Percentiles rank a stretch among this genome's conserved stretches.
These are phyloP conservation scores for Chlamydomonas reinhardtii DNA, from an alignment of 163 green algal genomes.

Conservation along the genomic window DNA sequence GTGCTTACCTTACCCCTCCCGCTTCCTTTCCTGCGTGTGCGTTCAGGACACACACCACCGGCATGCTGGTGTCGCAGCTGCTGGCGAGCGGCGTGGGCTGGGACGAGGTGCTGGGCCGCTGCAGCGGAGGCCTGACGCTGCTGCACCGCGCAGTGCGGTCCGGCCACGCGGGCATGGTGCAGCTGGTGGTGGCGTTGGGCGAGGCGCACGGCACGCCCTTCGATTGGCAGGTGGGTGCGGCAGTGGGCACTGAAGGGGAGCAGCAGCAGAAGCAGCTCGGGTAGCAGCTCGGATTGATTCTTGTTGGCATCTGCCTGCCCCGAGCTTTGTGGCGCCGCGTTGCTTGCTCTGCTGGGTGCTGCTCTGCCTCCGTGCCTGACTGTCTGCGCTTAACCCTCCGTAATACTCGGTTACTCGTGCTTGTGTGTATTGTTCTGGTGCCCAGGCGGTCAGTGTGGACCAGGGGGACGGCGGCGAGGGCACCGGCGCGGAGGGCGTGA, in stretches of 20 bases:
- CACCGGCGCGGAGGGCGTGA: conserved; percentile 4
- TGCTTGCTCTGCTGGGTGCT: no score
- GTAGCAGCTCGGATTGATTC: no score
- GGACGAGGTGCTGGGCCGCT: conserved; percentile 36
- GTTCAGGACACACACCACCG: conserved; percentile 26
- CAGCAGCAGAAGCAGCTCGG: no score
- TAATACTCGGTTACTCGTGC: no score
- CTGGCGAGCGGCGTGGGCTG: conserved; percentile 10
- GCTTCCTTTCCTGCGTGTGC: no score
- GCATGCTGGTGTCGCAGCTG: conserved; percentile 28
- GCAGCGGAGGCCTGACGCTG: conserved; percentile 42
- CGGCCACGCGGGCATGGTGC: neutral
- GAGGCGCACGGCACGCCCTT: conserved; percentile 37
- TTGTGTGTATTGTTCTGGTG: no score
- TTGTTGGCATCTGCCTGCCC: no score
- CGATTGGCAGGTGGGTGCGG: conserved; percentile 41
- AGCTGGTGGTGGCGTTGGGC: conserved; percentile 32
- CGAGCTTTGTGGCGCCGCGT: no score
- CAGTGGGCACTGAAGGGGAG: no score
- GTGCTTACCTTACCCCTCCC: no score
- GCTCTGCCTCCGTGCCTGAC: no score
- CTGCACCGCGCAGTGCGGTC: conserved; percentile 39
- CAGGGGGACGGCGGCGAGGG: neutral
- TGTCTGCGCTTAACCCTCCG: no score
- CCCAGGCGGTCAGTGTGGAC: neutral